Evolutionary conservation across 345 rosid species (phyloP), one percentile per base, ranked within the genome.

Genomic region (Xanthoceras sorbifolium): DNA sequence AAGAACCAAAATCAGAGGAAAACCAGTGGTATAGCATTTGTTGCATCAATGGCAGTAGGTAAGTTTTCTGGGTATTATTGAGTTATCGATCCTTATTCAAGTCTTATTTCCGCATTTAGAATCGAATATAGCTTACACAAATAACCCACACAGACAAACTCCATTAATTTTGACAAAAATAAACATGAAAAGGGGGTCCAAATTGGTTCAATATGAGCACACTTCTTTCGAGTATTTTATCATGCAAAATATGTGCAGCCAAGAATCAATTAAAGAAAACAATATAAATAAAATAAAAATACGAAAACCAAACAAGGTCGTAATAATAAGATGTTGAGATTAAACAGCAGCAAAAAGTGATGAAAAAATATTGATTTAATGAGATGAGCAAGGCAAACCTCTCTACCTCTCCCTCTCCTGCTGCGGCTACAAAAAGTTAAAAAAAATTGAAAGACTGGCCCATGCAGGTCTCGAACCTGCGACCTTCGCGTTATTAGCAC

Each of bases 401-500:
- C 42, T 38, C 11, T 38, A 9, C 9, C 42, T 38, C 1, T 38
- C 42, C 9, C 10, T 38, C 42, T 38, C 9, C 10, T 10, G 0
- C 42, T 38, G 11, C 42, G 15, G 4, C 5, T 46, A 5, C 52
- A 46, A 46, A 46, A 46, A 14, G 6, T 46, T 14, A 15, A 46
- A 46, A 44, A 12, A 36, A 46, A 46, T 4, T 6, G 8, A 0
- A 15, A 46, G 5, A 46, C 2, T 90, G 92, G 92, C 92, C 92
- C 84, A 91, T 91, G 85, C 91, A 89, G 91, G 89, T 78, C 34
- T 91, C 90, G 89, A 89, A 89, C 92, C 86, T 84, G 86, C 88
- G 89, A 90, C 97, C 93, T 89, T 90, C 90, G 96, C 96, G 96
- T 93, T 87, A 92, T 90, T 93, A 90, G 93, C 94, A 91, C 92